A percentile compares a stretch with the other conserved stretches of the same genome.
Evolutionary conservation across 208 protist genomes (phyloP).

Genomic region (Leishmania major): DNA sequence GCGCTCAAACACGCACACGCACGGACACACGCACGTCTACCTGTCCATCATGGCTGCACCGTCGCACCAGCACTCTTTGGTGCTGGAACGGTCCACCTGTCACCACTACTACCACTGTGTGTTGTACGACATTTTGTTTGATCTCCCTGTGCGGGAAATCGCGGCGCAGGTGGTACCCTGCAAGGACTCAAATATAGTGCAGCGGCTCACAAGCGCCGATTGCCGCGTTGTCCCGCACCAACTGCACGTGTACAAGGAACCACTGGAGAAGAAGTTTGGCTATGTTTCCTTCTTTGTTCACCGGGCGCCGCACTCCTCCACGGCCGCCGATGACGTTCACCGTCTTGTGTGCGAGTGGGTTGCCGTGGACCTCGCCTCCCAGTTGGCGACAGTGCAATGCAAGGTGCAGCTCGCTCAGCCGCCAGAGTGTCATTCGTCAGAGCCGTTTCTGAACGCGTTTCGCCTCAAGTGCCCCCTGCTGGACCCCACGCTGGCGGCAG

Average conservation of each 20-base stretch:
- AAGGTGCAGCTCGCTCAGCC: slow-evolving; percentile 65
- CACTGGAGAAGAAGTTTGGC: slow-evolving; percentile 73
- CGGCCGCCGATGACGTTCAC: slow-evolving; percentile 36
- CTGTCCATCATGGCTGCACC: not conserved
- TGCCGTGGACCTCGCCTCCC: slow-evolving; percentile 38
- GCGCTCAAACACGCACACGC: too few relatives aligned
- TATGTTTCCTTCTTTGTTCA: slow-evolving; percentile 71
- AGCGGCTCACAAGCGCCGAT: slow-evolving; percentile 29
- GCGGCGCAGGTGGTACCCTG: slow-evolving; percentile 49
- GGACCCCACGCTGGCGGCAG: slow-evolving; percentile 26
- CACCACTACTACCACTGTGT: slow-evolving; percentile 76
- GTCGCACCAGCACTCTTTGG: not conserved
- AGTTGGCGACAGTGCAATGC: slow-evolving; percentile 38
- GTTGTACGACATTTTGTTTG: slow-evolving; percentile 49
- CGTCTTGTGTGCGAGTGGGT: slow-evolving; percentile 55
- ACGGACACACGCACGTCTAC: not conserved
- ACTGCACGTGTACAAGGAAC: slow-evolving; percentile 84
- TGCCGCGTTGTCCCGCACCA: slow-evolving; percentile 68
- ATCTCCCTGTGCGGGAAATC: slow-evolving; percentile 43
- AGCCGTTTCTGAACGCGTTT: slow-evolving; percentile 53
- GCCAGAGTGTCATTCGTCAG: slow-evolving; percentile 53
- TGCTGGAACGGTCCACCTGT: slow-evolving; percentile 29
- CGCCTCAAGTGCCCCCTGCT: slow-evolving; percentile 52
- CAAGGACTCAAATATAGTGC: slow-evolving; percentile 35
- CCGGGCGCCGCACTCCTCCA: slow-evolving; percentile 18